These are phyloP conservation scores for Imleria badia DNA, from an alignment of 768 basidiomycete species.

Conservation along the genomic window DNA sequence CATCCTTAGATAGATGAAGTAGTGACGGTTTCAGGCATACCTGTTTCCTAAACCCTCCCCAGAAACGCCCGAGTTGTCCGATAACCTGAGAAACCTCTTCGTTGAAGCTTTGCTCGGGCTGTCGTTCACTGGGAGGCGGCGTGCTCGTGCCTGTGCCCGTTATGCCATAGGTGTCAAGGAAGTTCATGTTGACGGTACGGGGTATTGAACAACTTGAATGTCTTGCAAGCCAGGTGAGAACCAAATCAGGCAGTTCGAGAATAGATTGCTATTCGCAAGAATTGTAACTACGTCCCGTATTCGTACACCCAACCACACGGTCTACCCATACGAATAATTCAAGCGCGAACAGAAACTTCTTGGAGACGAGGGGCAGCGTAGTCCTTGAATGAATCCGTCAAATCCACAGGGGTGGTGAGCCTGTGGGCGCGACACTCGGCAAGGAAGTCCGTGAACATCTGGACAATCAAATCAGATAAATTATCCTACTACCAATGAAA, in stretches of 20 bases:
- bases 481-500: background rate
- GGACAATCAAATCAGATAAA: conserved; percentile 1
- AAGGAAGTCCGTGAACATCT: conserved; percentile 97
- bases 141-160: conserved; percentile 42
- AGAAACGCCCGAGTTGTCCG: conserved; percentile 81
- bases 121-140: conserved; percentile 40
- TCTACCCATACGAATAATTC: background rate
- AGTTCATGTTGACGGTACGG: conserved; percentile 54
- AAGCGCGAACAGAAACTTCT: conserved; percentile 33
- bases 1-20: background rate
- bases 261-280: background rate
- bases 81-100: conserved; percentile 90
- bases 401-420: conserved; percentile 23
- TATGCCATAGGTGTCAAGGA: conserved; percentile 69
- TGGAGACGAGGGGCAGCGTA: conserved; percentile 20
- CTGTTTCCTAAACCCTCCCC: conserved; percentile 92
- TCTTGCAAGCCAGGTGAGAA: background rate
- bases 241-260: conserved; percentile 16
- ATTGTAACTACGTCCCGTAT: background rate
- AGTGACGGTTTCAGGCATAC: conserved; percentile 39
- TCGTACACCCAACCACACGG: conserved; percentile 14
- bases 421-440: conserved; percentile 70
- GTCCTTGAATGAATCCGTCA: conserved; percentile 18
- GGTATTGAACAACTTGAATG: background rate
- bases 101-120: conserved; percentile 61